Percentiles rank a stretch among this genome's conserved stretches.
Evolutionary conservation across 768 basidiomycete genomes (phyloP).

Genomic region (Royoungia palumana): DNA sequence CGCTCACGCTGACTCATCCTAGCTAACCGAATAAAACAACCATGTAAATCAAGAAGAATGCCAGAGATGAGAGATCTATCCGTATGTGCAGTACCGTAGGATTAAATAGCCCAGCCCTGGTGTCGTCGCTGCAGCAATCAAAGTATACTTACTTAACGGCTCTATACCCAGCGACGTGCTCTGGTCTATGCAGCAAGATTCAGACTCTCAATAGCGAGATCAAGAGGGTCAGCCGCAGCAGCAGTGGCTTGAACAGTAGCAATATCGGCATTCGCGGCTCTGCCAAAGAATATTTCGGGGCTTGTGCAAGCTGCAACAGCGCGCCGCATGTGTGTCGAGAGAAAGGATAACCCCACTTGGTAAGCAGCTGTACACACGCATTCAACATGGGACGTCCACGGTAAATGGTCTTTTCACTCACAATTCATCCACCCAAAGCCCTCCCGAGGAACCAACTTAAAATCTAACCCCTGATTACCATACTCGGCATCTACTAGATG

Average conservation of each 20-base stretch:
- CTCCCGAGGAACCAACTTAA: slow-evolving; percentile 95
- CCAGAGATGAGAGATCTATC: slow-evolving; percentile 6
- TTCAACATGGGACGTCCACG: background rate
- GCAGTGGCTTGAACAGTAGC: slow-evolving; percentile 35
- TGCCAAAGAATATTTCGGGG: slow-evolving; percentile 84
- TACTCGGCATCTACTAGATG: slow-evolving; percentile 98
- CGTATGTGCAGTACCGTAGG: background rate
- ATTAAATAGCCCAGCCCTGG: slow-evolving; percentile 2
- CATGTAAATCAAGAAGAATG: background rate
- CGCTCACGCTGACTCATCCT: slow-evolving; percentile 19
- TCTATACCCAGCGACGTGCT: too few relatives aligned
- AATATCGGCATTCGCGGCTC: slow-evolving; percentile 33
- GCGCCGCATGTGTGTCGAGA: slow-evolving; percentile 91
- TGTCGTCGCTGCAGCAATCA: slow-evolving; percentile 2
- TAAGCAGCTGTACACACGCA: slow-evolving; percentile 65
- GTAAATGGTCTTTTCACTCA: slow-evolving; percentile 34
- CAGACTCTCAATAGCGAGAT: slow-evolving; percentile 61
- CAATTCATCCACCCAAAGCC: slow-evolving; percentile 99
- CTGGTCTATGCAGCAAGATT: slow-evolving; percentile 21
- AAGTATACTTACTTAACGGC: too few relatives aligned
- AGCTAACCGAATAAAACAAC: background rate
- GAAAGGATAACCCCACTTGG: slow-evolving; percentile 93
- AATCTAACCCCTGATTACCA: slow-evolving; percentile 94
- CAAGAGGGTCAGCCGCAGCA: slow-evolving; percentile 53
- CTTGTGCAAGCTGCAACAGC: slow-evolving; percentile 94